These are phyloP conservation scores for Camellia granthamiana DNA, from an alignment of 148 eudicot species.

Conservation along the genomic window DNA sequence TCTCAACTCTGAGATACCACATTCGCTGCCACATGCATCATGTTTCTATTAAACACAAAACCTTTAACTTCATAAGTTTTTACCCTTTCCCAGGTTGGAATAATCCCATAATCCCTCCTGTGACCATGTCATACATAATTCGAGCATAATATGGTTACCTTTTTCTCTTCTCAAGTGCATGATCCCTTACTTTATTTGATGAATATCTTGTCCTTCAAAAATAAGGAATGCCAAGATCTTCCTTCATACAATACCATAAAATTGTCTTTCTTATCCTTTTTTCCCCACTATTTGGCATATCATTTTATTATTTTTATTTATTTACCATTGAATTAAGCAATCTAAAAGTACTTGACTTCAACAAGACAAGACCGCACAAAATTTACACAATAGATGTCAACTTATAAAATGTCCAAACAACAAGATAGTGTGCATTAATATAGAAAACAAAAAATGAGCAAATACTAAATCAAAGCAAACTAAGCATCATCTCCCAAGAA, in stretches of 20 bases:
- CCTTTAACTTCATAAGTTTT: background rate
- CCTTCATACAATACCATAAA: no score
- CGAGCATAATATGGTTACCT: background rate
- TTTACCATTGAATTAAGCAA: background rate
- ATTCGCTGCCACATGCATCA: no score
- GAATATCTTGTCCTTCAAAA: no score
- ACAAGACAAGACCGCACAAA: background rate
- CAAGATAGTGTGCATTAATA: no score
- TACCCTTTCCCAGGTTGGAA: background rate
- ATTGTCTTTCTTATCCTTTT: no score
- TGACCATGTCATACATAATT: background rate
- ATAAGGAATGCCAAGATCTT: no score
- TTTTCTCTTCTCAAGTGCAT: background rate
- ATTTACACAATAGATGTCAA: background rate
- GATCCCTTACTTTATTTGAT: background rate
- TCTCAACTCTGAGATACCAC: no score
- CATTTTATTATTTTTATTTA: background rate
- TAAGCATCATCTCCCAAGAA: no score
- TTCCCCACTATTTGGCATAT: background rate
- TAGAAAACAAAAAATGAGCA: background rate
- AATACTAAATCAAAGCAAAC: no score
- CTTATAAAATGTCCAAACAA: no score
- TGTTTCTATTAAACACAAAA: background rate
- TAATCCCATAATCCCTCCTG: background rate
- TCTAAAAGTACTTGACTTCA: background rate